Evolutionary conservation across 129 eudicot species (phyloP).

Genomic region (Chrysanthemum lavandulifolium): DNA sequence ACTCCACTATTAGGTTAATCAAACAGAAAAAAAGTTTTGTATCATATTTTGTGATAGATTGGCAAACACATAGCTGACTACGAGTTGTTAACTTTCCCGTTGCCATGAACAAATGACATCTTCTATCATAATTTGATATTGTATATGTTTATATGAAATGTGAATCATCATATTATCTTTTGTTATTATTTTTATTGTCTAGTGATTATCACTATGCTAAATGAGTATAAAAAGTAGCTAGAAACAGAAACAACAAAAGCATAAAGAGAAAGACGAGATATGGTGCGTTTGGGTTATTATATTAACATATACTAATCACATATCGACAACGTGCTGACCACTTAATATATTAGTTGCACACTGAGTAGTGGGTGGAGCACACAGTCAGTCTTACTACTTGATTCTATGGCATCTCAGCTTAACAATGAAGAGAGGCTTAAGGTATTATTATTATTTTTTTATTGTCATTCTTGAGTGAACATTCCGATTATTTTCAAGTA

Average conservation of each 20-base stretch:
- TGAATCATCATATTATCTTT: background rate
- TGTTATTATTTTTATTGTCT: background rate
- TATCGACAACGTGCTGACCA: background rate
- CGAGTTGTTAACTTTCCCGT: no score
- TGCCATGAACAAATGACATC: no score
- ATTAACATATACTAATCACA: no score
- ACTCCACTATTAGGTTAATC: no score
- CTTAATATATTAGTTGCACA: background rate
- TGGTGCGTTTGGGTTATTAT: background rate
- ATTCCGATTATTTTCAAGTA: background rate
- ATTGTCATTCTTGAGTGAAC: background rate
- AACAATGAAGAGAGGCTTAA: constrained; percentile 91
- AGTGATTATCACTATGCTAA: no score
- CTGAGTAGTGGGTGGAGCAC: constrained; percentile 44
- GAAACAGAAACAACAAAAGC: background rate
- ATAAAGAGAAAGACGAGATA: background rate
- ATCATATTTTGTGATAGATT: no score
- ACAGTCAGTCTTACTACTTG: constrained; percentile 69
- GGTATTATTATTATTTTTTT: constrained; percentile 30
- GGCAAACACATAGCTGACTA: no score
- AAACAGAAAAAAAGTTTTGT: no score
- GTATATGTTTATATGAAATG: no score
- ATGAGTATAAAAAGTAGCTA: no score
- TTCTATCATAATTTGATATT: no score
- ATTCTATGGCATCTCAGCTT: constrained; percentile 80